Percentiles rank a stretch among this genome's conserved stretches.
Conservation (phyloP, 1,284 basidiomycete genomes). For the Pyrrhoderma lamaoense region DNA sequence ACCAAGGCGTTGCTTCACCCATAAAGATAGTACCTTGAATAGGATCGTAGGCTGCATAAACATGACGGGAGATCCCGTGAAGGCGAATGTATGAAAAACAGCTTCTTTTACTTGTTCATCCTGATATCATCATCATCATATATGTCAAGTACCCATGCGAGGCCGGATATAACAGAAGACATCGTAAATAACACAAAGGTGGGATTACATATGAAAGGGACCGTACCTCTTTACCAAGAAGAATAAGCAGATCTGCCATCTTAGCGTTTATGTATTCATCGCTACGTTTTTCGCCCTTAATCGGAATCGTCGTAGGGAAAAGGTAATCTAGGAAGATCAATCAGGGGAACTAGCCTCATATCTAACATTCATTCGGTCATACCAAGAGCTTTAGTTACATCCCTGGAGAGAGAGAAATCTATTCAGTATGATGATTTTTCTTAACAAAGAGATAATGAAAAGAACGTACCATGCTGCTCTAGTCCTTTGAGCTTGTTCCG, state of each 20-base stretch:
- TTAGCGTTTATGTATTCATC: constrained; percentile 5
- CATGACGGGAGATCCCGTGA: constrained; percentile 8
- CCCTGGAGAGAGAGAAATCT: no score
- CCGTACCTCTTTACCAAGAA: constrained; percentile 1
- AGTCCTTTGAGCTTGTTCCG: background rate
- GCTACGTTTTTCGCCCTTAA: constrained; percentile 17
- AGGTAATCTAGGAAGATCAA: constrained; percentile 12
- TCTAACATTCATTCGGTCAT: no score
- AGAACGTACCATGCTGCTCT: background rate
- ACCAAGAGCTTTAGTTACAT: no score
- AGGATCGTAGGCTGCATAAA: constrained; percentile 9
- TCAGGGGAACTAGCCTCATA: no score
- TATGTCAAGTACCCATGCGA: no score
- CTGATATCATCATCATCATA: background rate
- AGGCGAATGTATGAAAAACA: constrained; percentile 5
- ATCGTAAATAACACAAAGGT: no score
- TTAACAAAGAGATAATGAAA: background rate
- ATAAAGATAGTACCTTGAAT: constrained; percentile 6
- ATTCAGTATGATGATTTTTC: no score
- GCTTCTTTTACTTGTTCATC: constrained; percentile 6
- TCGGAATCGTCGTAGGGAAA: constrained; percentile 15
- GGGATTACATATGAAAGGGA: background rate
- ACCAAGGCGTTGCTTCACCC: constrained; percentile 3
- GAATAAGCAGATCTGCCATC: background rate
- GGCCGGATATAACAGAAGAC: no score